Evolutionary conservation across 2,329 filamentous ascomycete species (phyloP), one percentile per base, ranked within the genome.

Genomic region (Aspergillus fructus): DNA sequence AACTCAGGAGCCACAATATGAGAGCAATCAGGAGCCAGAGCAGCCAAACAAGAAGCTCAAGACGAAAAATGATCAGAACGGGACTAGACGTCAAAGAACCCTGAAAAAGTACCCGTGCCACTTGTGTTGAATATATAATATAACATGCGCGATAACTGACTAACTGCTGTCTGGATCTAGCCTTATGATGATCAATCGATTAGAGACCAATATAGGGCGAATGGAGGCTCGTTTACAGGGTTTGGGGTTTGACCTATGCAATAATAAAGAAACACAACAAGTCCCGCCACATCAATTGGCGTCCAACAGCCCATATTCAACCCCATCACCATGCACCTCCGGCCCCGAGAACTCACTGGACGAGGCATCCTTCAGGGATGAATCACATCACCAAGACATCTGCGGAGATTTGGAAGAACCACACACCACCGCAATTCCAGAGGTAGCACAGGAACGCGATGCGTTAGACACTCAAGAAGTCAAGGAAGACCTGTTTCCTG

Each of bases 121-220:
- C 34, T 47, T 46, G 33, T 13, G 23, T 11, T 21, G 3, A 8
- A 27, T n/a, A 23, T 41, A 5, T n/a, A 33, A 30, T 8, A 5
- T 23, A 33, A 17, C 5, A 5, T n/a, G 19, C 33, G 34, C 37
- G 15, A 7, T 13, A n/a, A 41, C 48, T 58, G 12, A 56, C n/a
- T 49, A 11, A 45, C 49, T 17, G 15, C n/a, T 11, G 24, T 30
- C 4, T 30, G 27, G 27, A 9, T 27, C 27, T 51, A 62, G 58
- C 30, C 60, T 56, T n/a, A 53, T 52, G 40, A 62, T 63, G 61
- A 59, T 63, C 34, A 58, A 62, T 23, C 59, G 60, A 27, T 50
- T 63, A 23, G 61, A 63, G 49, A 51, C 57, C 8, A 62, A 57
- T 17, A 59, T 63, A 21, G 59, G 59, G 48, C 49, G 59, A 11